Evolutionary conservation across 371 early-diverging fungal genomes (phyloP), one percentile per base, ranked within the genome.

Genomic region (Quaeritorhiza haematococci): DNA sequence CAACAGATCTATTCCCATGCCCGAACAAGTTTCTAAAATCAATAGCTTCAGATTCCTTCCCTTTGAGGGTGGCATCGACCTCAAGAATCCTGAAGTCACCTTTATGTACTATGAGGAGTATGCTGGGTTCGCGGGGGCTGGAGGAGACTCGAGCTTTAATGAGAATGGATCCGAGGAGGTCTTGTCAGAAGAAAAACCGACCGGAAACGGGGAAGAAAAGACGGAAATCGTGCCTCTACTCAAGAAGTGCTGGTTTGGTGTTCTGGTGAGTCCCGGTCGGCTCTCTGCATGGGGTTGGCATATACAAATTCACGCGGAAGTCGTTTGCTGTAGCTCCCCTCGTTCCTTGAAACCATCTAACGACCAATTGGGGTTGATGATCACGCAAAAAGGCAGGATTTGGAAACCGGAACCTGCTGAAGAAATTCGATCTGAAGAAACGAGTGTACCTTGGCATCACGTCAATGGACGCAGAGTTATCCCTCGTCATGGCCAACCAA

Each of bases 391-490:
- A 6, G 3, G 3, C 56, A 73, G 77, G 63, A 88, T 2, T 86
- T 84, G 23, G 67, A 66, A 79, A 87, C 61, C 78, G 96, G 6
- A 82, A 84, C 26, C 54, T 89, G 27, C 82, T 94, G 23, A 74
- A 83, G 17, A 77, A 63, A 44, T 98, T 86, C 64, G 89, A 92
- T 64, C 76, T 96, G 45, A 98, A 96, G 75, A 93, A 93, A 63
- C 79, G 98, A 46, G 80, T 75, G 34, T 98, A 96, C 63, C 64
- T 98, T 24, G 97, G 97, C 17, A 96, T 88, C 32, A 98, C 98
- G 0, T 87, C 91, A 28, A 96, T 98, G 97, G 96, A 98, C 63
- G 94, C 97, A 3, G 95, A 96, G 66, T 71, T 98, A 33, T 94
- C 96, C 1, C 72, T 98, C 21, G 78, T 98, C 43, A 94, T 94